Percentiles rank a stretch among this genome's conserved stretches.
phyloP scores from a whole-genome alignment of 2,329 filamentous ascomycete species.

The Trichoderma koningii region DNA sequence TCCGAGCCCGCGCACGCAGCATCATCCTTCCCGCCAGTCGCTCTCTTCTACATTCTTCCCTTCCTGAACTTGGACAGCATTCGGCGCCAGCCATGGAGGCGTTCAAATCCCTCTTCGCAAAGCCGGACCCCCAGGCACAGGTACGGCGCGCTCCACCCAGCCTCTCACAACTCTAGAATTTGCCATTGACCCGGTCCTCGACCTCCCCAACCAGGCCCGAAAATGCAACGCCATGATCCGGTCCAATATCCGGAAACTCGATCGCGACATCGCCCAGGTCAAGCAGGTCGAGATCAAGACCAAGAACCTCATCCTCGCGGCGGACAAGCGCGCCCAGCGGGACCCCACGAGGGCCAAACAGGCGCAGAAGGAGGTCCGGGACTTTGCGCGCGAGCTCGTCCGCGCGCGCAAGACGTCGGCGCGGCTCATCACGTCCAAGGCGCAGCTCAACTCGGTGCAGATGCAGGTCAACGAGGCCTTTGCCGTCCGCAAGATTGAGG shows the following conservation, averaged over 20 bases:
- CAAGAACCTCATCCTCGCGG: conserved; percentile 78
- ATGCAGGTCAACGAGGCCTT: conserved; percentile 99
- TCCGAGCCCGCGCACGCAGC: conserved; percentile 9
- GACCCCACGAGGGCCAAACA: conserved; percentile 79
- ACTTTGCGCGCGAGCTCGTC: conserved; percentile 86
- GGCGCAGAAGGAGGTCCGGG: conserved; percentile 78
- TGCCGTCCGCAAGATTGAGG: conserved; percentile 92
- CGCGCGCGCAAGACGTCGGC: conserved; percentile 73
- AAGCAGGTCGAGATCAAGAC: conserved; percentile 82
- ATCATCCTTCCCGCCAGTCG: background rate
- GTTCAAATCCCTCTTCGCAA: conserved; percentile 82
- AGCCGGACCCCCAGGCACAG: conserved; percentile 90
- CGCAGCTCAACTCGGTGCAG: conserved; percentile 87
- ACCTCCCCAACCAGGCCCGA: conserved; percentile 65
- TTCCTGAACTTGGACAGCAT: background rate
- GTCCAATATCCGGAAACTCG: conserved; percentile 86
- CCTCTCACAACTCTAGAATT: background rate
- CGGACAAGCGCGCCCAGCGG: conserved; percentile 77
- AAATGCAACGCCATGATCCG: conserved; percentile 94
- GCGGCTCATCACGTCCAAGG: conserved; percentile 82
- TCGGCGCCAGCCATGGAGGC: conserved; percentile 69
- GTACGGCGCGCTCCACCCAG: conserved; percentile 51
- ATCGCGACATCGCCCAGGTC: conserved; percentile 83
- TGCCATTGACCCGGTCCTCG: background rate
- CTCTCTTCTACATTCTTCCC: too few species aligned